These are phyloP conservation scores for Colletotrichum caudatum DNA, from an alignment of 2,329 filamentous ascomycete genomes.

Conservation along the genomic window DNA sequence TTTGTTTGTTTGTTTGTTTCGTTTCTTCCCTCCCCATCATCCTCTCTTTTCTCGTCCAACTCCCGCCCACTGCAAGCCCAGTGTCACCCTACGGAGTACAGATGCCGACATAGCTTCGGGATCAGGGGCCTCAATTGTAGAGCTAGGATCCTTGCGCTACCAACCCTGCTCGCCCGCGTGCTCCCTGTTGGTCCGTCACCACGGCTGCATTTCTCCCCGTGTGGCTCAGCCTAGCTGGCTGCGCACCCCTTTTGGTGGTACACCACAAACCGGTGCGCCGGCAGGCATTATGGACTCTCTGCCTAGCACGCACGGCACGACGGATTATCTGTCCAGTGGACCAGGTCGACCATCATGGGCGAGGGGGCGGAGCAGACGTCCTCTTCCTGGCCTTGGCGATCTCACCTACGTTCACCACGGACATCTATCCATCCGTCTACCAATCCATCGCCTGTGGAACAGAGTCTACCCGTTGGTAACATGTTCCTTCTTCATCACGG, in stretches of 20 bases:
- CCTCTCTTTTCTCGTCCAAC: background rate
- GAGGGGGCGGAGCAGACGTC: slow-evolving; percentile 11
- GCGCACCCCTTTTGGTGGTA: background rate
- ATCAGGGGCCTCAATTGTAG: background rate
- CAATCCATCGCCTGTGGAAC: background rate
- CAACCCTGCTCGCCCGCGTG: slow-evolving; percentile 7
- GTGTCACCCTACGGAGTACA: background rate
- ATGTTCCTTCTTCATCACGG: background rate
- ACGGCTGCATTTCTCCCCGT: slow-evolving; percentile 15
- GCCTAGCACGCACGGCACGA: background rate
- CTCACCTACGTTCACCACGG: background rate
- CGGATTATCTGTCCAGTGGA: too few relatives aligned
- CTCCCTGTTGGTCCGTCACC: background rate
- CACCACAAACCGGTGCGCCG: background rate
- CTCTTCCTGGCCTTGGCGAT: background rate
- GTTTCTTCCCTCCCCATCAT: background rate
- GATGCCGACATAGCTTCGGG: background rate
- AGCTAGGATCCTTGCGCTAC: background rate
- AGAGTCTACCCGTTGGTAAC: background rate
- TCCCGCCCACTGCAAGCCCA: background rate
- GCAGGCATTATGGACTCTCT: background rate
- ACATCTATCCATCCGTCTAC: background rate
- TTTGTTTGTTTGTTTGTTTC: slow-evolving; percentile 4
- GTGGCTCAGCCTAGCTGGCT: slow-evolving; percentile 17
- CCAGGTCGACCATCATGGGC: background rate